These are phyloP conservation scores for Dactylorhiza incarnata DNA, from an alignment of 106 monocot species.

Conservation along the genomic window DNA sequence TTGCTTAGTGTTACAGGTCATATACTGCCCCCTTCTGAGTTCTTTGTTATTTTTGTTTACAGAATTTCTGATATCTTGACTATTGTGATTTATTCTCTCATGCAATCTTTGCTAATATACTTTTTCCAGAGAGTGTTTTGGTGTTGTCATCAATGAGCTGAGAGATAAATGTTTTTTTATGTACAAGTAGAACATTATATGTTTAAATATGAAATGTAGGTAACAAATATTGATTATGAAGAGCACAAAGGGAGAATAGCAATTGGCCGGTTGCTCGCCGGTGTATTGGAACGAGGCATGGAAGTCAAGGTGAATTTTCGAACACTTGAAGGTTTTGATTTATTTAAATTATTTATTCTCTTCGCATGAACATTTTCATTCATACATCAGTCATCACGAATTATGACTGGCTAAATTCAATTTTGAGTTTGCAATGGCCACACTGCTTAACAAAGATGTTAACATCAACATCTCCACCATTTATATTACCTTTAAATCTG, in stretches of 20 bases:
- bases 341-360: constrained; percentile 4
- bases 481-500: not conserved
- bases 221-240: constrained; percentile 89
- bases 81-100: too few species aligned
- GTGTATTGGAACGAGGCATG: constrained; percentile 60
- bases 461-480: not conserved
- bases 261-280: constrained; percentile 91
- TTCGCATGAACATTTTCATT: not conserved
- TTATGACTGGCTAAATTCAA: not conserved
- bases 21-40: too few species aligned
- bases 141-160: not conserved
- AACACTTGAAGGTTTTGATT: not conserved
- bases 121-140: not conserved
- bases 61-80: too few species aligned
- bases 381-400: not conserved
- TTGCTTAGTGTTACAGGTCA: too few species aligned
- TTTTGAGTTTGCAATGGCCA: not conserved
- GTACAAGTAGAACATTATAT: not conserved
- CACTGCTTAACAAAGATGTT: not conserved
- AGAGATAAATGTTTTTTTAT: not conserved
- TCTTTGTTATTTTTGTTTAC: too few species aligned
- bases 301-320: constrained; percentile 77
- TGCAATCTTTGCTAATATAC: too few species aligned
- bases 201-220: constrained; percentile 33
- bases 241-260: constrained; percentile 98